Conservation (phyloP, 208 protist species). For the Leishmania braziliensis region DNA sequence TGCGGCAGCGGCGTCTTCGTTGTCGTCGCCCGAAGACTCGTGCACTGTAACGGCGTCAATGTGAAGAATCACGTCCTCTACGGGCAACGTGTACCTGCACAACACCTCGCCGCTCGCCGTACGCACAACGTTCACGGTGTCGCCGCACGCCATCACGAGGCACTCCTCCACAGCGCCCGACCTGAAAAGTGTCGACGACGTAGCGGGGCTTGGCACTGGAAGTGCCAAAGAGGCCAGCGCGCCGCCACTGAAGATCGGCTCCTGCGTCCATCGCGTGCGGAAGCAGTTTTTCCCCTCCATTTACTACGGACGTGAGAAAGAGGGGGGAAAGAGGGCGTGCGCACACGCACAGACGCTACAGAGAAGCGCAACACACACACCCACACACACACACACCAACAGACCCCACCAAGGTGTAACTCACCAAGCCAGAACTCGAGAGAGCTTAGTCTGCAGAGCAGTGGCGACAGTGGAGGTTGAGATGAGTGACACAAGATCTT, state of each 20-base stretch:
- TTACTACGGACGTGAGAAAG: background rate
- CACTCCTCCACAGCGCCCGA: conserved; percentile 33
- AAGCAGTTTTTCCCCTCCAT: conserved; percentile 93
- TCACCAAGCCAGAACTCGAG: background rate
- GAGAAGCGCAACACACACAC: too few species aligned
- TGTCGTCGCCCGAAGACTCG: background rate
- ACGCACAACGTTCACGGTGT: conserved; percentile 78
- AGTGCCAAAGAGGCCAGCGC: conserved; percentile 71
- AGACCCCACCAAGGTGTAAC: background rate
- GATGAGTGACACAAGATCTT: background rate
- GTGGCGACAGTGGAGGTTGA: background rate
- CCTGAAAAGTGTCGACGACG: background rate
- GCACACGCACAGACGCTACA: background rate
- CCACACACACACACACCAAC: background rate
- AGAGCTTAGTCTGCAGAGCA: background rate
- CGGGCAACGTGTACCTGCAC: conserved; percentile 72
- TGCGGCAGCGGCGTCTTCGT: conserved; percentile 1
- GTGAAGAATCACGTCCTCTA: conserved; percentile 86
- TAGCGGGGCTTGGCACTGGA: conserved; percentile 11
- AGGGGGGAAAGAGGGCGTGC: background rate
- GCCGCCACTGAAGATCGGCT: conserved; percentile 87
- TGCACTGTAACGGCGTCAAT: conserved; percentile 77
- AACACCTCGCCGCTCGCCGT: conserved; percentile 57
- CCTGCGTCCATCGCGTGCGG: conserved; percentile 78
- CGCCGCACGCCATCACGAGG: conserved; percentile 81